Base-by-base conservation (phyloP, 106 monocot genomes). In the Allium sativum region DNA sequence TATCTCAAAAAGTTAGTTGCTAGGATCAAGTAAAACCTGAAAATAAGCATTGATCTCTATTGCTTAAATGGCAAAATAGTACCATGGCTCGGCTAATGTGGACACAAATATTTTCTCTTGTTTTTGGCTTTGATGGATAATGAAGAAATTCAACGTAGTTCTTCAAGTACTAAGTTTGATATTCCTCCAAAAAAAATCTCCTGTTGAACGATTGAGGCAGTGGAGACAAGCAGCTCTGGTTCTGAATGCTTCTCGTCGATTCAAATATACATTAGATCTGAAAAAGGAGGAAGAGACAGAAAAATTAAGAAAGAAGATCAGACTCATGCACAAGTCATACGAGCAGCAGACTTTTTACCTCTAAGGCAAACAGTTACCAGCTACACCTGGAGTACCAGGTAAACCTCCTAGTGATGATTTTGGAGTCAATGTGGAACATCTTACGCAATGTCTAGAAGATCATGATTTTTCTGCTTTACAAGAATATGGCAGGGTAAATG, bases 401-500 rank as follows among this genome's bases (percentile, higher is more conserved):
- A 52, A 20, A 22, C 73, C 67, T 66, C 61, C 45, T 45, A 8
- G 53, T 67, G 62, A 64, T 72, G n/a, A 72, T 48, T 87, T 75
- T 74, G 90, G 87, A 51, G 87, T 96, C 71, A 75, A 77, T 58
- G 53, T 52, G 55, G 87, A 90, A 48, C 84, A 87, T 47, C 81
- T 96, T 56, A 87, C 90, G 53, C 19, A 73, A 61, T 60, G 90
- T 81, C 87, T 76, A 15, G 75, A 87, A 44, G 90, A 90, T 75
- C 90, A 90, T 62, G 70, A 90, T 68, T 71, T 82, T 61, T 76
- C 84, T 75, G 68, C 73, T 51, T 46, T 90, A 62, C 83, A 78
- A 75, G 61, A 71, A 66, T 82, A 80, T 84, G 90, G 87, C 13
- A 84, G 84, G 84, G 90, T 60, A 78, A 71, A 79, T 56, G 84